Base-by-base conservation (phyloP, 2,329 filamentous ascomycete genomes). In the Fusarium beomiforme region DNA sequence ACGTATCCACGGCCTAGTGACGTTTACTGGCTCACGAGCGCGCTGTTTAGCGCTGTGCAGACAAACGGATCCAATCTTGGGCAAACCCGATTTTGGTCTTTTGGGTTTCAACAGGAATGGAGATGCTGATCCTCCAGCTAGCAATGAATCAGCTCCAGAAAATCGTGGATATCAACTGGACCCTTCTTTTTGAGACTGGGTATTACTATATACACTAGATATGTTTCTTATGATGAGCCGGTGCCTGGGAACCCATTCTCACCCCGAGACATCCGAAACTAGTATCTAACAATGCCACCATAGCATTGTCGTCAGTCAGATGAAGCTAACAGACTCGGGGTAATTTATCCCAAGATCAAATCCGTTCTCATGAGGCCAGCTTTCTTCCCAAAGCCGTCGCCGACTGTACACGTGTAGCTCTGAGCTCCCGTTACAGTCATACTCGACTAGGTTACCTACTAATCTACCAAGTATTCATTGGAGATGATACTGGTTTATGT, bases 11-110 rank as follows among this genome's bases (percentile, higher is more conserved):
- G 36, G 42, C 39, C 33, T 39, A 59, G 60, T 73, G 70, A 66
- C 59, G 62, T 69, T 73, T 49, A 71, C 59, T 69, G 67, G 67
- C 33, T 67, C 14, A 47, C 42, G 59, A 57, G 54, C 39, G 31
- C 54, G 43, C 54, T 42, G 37, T 31, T 69, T 72, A 71, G 69
- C 64, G 69, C 69, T 71, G 26, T 61, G 54, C 59, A 57, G 59
- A 37, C 26, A 53, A 54, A 53, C 55, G 46, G 55, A 49, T n/a
- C n/a, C n/a, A n/a, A n/a, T 67, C 37, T 54, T 51, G 63, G 50
- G 21, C 63, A 53, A 55, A 58, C 24, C 37, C 37, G 36, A 42
- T 59, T 59, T 39, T 34, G n/a, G 54, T n/a, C 31, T 50, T 50
- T 50, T 59, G 43, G 59, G 54, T 36, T 36, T 39, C 54, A 60